Base-by-base conservation (phyloP, 73 alveolate genomes). In the Tetrahymena thermophila region DNA sequence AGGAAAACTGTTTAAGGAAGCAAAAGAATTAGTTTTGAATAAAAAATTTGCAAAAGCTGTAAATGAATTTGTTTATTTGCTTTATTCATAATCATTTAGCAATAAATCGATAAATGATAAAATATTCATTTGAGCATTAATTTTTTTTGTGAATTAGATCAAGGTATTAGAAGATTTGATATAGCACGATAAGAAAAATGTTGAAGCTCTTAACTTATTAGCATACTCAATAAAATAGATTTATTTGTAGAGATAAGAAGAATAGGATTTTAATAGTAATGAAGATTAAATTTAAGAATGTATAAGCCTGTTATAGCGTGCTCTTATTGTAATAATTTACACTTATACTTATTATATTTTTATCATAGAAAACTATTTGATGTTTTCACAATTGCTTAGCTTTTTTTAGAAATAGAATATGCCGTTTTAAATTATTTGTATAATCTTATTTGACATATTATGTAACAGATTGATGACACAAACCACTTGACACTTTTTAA, bases 401-500 rank as follows among this genome's bases (percentile, higher is more conserved):
- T 0, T 10, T 50, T 21, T 50, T 50, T 10, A 50, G 23, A 0
- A 3, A 10, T 50, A 50, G 28, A 50, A 19, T 50, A 16, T 16
- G 28, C 28, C 3, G 10, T 50, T 50, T 50, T 50, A 11, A 50
- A 43, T 43, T 4, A 1, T 43, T 14, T 14, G 9, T 43, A 1
- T 43, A 4, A 50, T 11, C 10, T n/a, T 50, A 50, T 50, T 19
- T 50, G 10, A 3, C 10, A 50, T 3, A 71, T 19, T 28, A 71
- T 71, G 89, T 25, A 71, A 71, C 89, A 71, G 89, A 71, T 71
- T 71, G 89, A 71, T 71, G 89, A 71, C 89, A 71, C 89, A 71
- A 71, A 71, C 37, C 42, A 71, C 42, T 19, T 71, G 89, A 71
- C 89, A 1, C 89, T 71, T 71, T 71, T 71, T 71, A 71, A 71